Percentiles rank a stretch among this genome's conserved stretches.
Conservation (phyloP, 257 asterid genomes). For the Solanum pennellii region DNA sequence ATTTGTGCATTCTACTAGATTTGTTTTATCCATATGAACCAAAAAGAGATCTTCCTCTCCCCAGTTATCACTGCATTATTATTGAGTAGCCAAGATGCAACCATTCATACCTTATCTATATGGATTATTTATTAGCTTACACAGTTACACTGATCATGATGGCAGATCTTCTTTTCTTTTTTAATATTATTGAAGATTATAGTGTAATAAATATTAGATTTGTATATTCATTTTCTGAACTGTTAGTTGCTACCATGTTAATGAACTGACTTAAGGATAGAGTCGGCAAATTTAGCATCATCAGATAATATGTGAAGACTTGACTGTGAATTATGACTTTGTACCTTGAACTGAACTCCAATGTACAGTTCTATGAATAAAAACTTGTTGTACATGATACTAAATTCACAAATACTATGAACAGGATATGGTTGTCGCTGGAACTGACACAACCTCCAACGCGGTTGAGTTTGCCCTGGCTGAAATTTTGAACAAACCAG, state of each 20-base stretch:
- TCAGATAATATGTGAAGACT: not conserved
- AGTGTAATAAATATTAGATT: not conserved
- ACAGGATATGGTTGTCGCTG: slow-evolving; percentile 69
- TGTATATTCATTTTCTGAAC: not conserved
- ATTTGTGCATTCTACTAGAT: no score
- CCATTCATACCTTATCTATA: not conserved
- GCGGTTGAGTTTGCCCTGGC: slow-evolving; percentile 52
- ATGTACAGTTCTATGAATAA: not conserved
- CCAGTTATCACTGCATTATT: no score
- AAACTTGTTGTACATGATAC: not conserved
- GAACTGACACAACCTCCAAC: slow-evolving; percentile 69
- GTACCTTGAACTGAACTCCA: slow-evolving; percentile 1
- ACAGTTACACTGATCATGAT: not conserved
- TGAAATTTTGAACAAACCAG: slow-evolving; percentile 34
- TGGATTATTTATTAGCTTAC: not conserved
- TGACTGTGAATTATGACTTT: not conserved
- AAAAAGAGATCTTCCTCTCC: no score
- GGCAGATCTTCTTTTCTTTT: not conserved
- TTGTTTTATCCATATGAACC: no score
- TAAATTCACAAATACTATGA: not conserved
- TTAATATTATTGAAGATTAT: not conserved
- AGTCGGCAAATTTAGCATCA: not conserved
- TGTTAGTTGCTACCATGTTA: not conserved
- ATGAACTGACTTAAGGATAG: not conserved
- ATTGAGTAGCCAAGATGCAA: not conserved